Percentiles rank a stretch among this genome's conserved stretches.
phyloP scores from a whole-genome alignment of 192 early-diverging fungal species.

The Dimargaris xerosporica region DNA sequence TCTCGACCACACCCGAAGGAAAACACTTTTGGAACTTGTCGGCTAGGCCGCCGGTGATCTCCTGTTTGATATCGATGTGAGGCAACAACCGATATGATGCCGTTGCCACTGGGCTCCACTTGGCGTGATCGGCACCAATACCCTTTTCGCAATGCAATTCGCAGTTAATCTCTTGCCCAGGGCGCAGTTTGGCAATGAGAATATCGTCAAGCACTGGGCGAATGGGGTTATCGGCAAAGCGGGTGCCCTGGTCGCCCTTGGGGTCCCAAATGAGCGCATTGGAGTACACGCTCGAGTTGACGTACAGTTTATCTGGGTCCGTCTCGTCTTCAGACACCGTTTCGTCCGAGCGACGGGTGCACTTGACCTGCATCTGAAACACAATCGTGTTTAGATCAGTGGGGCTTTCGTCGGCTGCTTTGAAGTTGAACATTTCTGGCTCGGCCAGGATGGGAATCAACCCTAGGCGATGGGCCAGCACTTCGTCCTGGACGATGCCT shows the following conservation, averaged over 20 bases:
- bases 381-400: slow-evolving; percentile 92
- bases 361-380: slow-evolving; percentile 65
- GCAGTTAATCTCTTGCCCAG: slow-evolving; percentile 71
- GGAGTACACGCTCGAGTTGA: slow-evolving; percentile 60
- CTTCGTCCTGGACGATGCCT: slow-evolving; percentile 81
- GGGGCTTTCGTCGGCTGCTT: slow-evolving; percentile 49
- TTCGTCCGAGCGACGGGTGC: slow-evolving; percentile 37
- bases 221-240: slow-evolving; percentile 51
- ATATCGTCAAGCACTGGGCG: slow-evolving; percentile 81
- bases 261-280: slow-evolving; percentile 68
- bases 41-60: slow-evolving; percentile 71
- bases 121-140: slow-evolving; percentile 89
- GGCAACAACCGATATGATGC: slow-evolving; percentile 91
- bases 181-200: slow-evolving; percentile 80
- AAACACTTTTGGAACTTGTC: slow-evolving; percentile 77
- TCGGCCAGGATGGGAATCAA: slow-evolving; percentile 83
- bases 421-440: slow-evolving; percentile 65
- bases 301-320: slow-evolving; percentile 57
- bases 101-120: slow-evolving; percentile 92
- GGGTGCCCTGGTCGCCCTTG: slow-evolving; percentile 72
- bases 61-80: slow-evolving; percentile 68
- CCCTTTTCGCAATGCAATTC: slow-evolving; percentile 87
- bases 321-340: slow-evolving; percentile 44
- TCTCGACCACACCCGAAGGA: slow-evolving; percentile 66
- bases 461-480: slow-evolving; percentile 82